Base-by-base conservation (phyloP, 2,329 filamentous ascomycete species). In the Scolecobasidium constrictum region DNA sequence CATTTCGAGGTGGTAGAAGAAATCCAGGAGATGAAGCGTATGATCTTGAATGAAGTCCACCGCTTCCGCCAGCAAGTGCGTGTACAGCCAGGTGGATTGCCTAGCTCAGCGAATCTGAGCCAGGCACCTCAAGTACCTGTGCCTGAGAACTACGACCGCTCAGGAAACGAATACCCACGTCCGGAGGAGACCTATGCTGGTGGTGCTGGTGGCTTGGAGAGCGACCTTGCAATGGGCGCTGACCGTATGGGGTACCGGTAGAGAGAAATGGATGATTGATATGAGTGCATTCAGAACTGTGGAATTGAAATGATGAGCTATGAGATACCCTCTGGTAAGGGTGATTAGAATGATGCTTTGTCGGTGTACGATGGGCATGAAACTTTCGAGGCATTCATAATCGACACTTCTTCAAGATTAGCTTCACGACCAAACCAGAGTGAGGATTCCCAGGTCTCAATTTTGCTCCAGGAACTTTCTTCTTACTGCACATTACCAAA, bases 1-100 rank as follows among this genome's bases (percentile, higher is more conserved):
- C 83, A 90, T 61, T 98, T 98, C 57, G 92, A 98, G 63, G 81
- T 94, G n/a, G 78, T 95, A 31, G 90, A 98, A 42, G 92, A 96
- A 35, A 87, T 98, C 16, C 75, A 72, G 17, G 85, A 95, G 53
- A 96, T 98, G 88, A 85, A 92, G 60, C 81, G 81, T 64, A 93
- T 95, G 86, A 98, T 98, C 50, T 71, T 95, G 46, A 83, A 90
- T n/a, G 92, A 98, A 64, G 92, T 98, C 38, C 73, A 78, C 57
- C 75, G 79, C 50, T 98, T 98, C 78, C 78, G 92, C 49, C 70
- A 73, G 45, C 59, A 65, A 43, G 76, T 79, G 18, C 52, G 62
- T 16, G 53, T 61, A 36, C 61, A 64, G 49, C 60, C 61, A 19
- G 15, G 22, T 21, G 23, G 7, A 9, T 11, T 11, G 34, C 35